Evolutionary conservation across 805 yeast species (phyloP), one percentile per base, ranked within the genome.

Genomic region (Pichia membranifaciens): DNA sequence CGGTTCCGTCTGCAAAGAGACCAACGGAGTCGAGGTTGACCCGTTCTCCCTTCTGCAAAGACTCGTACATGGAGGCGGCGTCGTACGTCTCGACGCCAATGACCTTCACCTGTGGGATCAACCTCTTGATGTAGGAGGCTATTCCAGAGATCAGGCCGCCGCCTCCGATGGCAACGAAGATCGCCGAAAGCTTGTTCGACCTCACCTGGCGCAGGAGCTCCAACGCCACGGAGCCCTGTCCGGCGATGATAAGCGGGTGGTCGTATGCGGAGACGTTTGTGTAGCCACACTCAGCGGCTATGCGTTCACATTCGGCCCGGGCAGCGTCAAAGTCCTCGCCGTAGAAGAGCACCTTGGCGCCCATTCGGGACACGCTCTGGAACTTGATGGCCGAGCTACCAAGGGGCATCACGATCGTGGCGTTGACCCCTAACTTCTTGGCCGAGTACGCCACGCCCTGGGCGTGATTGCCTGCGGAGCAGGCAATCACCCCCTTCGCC

Each of bases 401-500:
- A 2, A 87, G 82, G 2, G 99, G 99, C 99, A 93, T 93, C 40
- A 93, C 98, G 45, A 93, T 93, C 5, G 97, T 91, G 4, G 98
- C 91, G 3, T 96, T 93, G 45, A 93, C 88, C 22, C 83, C 84
- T 60, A 93, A 71, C 50, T 83, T 79, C 51, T 79, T 81, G 4
- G 98, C 96, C 20, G 96, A 84, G 63, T 68, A 91, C 0, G 99
- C 99, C 12, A 93, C 98, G 55, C 99, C 99, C 64, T 93, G 99
- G 1, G 99, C 99, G 59, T 93, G 99, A 66, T 93, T 93, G 31
- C 99, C 99, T 4, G 99, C 99, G 28, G 97, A 88, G 60, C 98
- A 93, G 0, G 98, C 97, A 62, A 93, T 85, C 47, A 93, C 97
- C 57, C 99, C 99, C 41, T 76, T 73, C 63, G 87, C 58, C 53